Evolutionary conservation across 257 asterid genomes (phyloP).

Genomic region (Solanum ossicruentum): DNA sequence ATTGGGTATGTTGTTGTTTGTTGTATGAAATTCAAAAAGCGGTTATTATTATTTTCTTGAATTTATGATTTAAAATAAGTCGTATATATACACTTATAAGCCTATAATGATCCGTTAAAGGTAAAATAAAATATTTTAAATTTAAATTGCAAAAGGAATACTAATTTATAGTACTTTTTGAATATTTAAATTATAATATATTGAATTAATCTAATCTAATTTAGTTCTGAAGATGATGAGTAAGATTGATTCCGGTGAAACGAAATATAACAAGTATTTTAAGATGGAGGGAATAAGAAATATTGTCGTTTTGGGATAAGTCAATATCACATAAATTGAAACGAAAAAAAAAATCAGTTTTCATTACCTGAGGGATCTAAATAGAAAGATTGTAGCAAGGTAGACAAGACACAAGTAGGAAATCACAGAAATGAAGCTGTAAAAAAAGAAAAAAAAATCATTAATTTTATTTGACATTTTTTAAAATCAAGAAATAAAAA

Average conservation of each 20-base stretch:
- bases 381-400: slow-evolving; percentile 76
- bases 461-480: background rate
- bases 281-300: too few relatives aligned
- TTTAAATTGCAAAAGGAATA: too few relatives aligned
- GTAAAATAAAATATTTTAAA: background rate
- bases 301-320: too few relatives aligned
- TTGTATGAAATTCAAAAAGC: background rate
- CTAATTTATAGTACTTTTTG: too few relatives aligned
- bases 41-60: background rate
- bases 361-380: slow-evolving; percentile 71
- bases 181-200: too few relatives aligned
- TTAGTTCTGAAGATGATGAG: too few relatives aligned
- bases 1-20: too few relatives aligned
- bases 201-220: too few relatives aligned
- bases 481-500: background rate
- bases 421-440: slow-evolving; percentile 74
- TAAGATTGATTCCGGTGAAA: too few relatives aligned
- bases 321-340: background rate
- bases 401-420: slow-evolving; percentile 70
- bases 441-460: background rate
- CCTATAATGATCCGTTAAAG: too few relatives aligned
- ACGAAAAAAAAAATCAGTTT: background rate
- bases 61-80: background rate
- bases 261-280: too few relatives aligned
- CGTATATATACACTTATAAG: background rate